Evolutionary conservation across 352 stramenopile genomes (phyloP).

Genomic region (Globisporangium perplexum): DNA sequence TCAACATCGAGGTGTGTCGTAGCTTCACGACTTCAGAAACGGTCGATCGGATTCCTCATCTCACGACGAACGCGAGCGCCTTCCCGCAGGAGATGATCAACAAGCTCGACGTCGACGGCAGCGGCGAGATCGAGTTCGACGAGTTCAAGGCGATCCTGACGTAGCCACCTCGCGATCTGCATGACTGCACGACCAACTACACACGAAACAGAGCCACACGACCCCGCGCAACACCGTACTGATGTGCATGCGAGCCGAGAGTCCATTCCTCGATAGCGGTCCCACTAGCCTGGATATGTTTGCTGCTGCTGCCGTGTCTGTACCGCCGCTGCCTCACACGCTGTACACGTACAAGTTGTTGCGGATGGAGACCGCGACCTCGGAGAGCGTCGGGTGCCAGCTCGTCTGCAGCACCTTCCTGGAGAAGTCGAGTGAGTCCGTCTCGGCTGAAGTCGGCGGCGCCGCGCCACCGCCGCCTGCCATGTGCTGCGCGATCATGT

Average conservation of each 20-base stretch:
- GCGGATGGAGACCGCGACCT: slow-evolving; percentile 74
- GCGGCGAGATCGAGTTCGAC: slow-evolving; percentile 95
- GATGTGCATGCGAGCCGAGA: not conserved
- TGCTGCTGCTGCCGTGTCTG: not conserved
- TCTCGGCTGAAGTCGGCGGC: slow-evolving; percentile 21
- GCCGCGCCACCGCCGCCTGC: slow-evolving; percentile 23
- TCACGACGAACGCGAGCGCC: too few species aligned
- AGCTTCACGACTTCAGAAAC: too few species aligned
- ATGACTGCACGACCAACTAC: not conserved
- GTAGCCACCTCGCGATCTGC: slow-evolving; percentile 14
- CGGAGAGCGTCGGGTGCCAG: slow-evolving; percentile 76
- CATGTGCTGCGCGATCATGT: slow-evolving; percentile 60
- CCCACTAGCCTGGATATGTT: not conserved
- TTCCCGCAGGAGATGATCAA: slow-evolving; percentile 89
- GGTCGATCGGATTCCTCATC: too few species aligned
- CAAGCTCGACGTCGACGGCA: slow-evolving; percentile 93
- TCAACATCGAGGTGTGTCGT: slow-evolving; percentile 89
- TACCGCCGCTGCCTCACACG: slow-evolving; percentile 18
- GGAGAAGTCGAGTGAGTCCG: slow-evolving; percentile 71
- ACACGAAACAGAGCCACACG: not conserved
- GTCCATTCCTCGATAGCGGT: not conserved
- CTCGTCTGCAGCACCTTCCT: slow-evolving; percentile 83
- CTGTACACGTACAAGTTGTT: slow-evolving; percentile 86
- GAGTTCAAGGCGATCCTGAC: slow-evolving; percentile 93
- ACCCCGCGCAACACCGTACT: not conserved